A percentile compares a stretch with the other conserved stretches of the same genome.
phyloP scores from a whole-genome alignment of 225 moss, liverwort and hornwort species.

The Rhytidiadelphus loreus region DNA sequence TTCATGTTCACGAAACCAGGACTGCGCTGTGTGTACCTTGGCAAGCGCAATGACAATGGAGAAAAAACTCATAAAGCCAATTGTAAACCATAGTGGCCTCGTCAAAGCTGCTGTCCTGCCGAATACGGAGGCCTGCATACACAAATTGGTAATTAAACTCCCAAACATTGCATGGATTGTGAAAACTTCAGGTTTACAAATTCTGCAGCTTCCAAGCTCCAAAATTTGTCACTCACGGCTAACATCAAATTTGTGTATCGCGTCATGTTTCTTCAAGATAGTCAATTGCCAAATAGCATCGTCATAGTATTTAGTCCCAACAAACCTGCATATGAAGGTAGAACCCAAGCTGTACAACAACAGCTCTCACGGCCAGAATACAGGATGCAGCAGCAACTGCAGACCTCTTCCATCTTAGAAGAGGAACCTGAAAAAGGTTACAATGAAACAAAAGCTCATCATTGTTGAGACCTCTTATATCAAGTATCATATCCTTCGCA shows the following conservation, averaged over 20 bases:
- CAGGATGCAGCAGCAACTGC: conserved; percentile 88
- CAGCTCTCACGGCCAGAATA: conserved; percentile 81
- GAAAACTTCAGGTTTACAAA: neutral
- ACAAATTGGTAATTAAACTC: neutral
- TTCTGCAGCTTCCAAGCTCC: neutral
- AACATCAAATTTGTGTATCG: neutral
- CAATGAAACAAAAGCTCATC: neutral
- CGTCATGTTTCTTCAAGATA: neutral
- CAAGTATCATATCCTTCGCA: neutral
- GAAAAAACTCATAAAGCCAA: conserved; percentile 93
- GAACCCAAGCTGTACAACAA: conserved; percentile 89
- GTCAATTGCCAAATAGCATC: neutral
- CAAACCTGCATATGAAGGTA: conserved; percentile 88
- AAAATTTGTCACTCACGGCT: neutral
- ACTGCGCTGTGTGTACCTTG: conserved; percentile 31
- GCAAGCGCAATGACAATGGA: conserved; percentile 90
- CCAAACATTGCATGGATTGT: neutral
- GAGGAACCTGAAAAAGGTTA: conserved; percentile 46
- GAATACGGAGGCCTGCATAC: conserved; percentile 56
- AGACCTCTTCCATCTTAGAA: conserved; percentile 86
- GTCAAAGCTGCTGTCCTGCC: conserved; percentile 52
- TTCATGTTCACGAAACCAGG: neutral
- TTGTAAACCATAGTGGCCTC: conserved; percentile 64
- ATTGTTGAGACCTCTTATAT: neutral
- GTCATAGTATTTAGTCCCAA: neutral